These are phyloP conservation scores for Aspergillus fischeri DNA, from an alignment of 2,329 filamentous ascomycete genomes.

Conservation along the genomic window DNA sequence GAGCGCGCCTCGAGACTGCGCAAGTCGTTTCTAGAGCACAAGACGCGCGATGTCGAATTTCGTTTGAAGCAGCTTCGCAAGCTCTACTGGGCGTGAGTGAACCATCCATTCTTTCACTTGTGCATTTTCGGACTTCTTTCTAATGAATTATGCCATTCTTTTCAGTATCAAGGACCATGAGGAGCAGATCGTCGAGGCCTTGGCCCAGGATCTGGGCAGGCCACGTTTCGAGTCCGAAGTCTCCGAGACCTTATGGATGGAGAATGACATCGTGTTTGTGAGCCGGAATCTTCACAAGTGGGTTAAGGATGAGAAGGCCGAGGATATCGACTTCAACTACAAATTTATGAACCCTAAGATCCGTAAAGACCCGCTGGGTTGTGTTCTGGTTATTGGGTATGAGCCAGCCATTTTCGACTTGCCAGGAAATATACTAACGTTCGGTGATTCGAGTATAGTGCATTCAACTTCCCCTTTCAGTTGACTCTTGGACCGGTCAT, in stretches of 20 bases:
- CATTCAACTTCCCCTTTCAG: constrained; percentile 92
- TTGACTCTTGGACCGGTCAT: constrained; percentile 73
- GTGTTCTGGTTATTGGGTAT: constrained; percentile 76
- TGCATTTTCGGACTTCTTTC: constrained; percentile 1
- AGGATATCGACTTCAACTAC: constrained; percentile 66
- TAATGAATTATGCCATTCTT: constrained; percentile 7
- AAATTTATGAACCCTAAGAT: constrained; percentile 68
- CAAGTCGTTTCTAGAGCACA: constrained; percentile 69
- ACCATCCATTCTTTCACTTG: neutral
- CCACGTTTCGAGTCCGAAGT: constrained; percentile 68
- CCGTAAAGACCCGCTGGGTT: constrained; percentile 81
- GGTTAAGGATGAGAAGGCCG: constrained; percentile 73
- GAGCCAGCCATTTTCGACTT: constrained; percentile 3
- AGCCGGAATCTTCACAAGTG: constrained; percentile 75
- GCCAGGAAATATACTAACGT: neutral
- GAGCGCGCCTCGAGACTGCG: constrained; percentile 58
- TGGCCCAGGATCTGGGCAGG: constrained; percentile 75
- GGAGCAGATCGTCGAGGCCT: constrained; percentile 67
- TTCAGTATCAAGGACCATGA: constrained; percentile 67
- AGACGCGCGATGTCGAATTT: constrained; percentile 78
- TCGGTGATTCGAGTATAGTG: constrained; percentile 38
- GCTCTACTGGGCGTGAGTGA: constrained; percentile 77
- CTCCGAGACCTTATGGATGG: constrained; percentile 71
- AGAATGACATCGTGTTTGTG: constrained; percentile 76
- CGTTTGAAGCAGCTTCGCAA: constrained; percentile 82